phyloP scores from a whole-genome alignment of 352 stramenopile genomes.

The Phytophthora litchii region DNA sequence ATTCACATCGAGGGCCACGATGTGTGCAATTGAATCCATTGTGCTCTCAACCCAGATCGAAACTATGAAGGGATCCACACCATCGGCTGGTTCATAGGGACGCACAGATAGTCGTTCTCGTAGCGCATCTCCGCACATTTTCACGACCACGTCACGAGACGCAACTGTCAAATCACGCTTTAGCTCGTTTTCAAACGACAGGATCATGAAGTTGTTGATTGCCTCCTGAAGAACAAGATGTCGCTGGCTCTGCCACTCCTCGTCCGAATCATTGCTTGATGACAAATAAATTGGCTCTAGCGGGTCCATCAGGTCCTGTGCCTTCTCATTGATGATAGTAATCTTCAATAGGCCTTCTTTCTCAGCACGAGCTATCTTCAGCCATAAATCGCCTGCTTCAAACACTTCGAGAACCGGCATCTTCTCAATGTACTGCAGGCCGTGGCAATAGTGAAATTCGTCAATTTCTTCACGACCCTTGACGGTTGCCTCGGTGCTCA shows the following conservation, averaged over 20 bases:
- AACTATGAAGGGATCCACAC: constrained; percentile 80
- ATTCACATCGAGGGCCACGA: constrained; percentile 87
- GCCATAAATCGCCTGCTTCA: constrained; percentile 74
- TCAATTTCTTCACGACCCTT: constrained; percentile 90
- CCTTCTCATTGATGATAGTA: constrained; percentile 81
- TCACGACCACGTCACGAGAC: constrained; percentile 76
- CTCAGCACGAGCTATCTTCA: constrained; percentile 78
- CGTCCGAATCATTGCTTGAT: constrained; percentile 55
- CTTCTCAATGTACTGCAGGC: constrained; percentile 84
- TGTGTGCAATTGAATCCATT: constrained; percentile 81
- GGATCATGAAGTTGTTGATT: constrained; percentile 83
- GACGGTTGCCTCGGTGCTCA: constrained; percentile 77
- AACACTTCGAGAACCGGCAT: constrained; percentile 88
- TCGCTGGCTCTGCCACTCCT: constrained; percentile 88
- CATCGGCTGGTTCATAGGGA: constrained; percentile 81
- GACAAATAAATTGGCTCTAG: constrained; percentile 77
- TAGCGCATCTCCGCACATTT: constrained; percentile 73
- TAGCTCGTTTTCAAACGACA: constrained; percentile 87
- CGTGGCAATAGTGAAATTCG: constrained; percentile 88
- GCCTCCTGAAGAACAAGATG: constrained; percentile 86
- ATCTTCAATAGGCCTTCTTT: constrained; percentile 86
- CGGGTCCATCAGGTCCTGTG: constrained; percentile 84
- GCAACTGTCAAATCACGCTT: constrained; percentile 77
- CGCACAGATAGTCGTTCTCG: constrained; percentile 74
- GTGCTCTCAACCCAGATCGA: constrained; percentile 88